Evolutionary conservation across 495 filamentous ascomycete genomes (phyloP), one percentile per base, ranked within the genome.

Genomic region (Penicillium arizonense): DNA sequence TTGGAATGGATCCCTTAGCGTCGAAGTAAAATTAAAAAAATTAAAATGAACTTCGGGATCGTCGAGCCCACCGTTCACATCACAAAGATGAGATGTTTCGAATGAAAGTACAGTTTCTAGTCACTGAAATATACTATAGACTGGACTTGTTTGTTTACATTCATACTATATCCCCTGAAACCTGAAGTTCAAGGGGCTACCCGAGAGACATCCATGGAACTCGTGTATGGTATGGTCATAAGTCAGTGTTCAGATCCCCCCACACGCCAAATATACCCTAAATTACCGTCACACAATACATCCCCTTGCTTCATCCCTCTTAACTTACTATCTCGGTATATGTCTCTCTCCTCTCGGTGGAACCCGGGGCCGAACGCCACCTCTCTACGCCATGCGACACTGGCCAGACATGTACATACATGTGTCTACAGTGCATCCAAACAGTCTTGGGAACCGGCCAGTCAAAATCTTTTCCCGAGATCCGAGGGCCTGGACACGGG

Each of bases 11-110:
- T 47, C 14, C 44, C 16, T 50, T 50, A 50, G 46, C 46, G 34
- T 24, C 46, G 48, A 57, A 56, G 36, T 36, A 52, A 44, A 57
- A 54, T 42, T 26, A 48, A 43, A 5, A 23, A 41, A 52, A 58
- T 46, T 44, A 52, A 57, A 61, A 48, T 53, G 62, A 68, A 65
- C 62, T 64, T 65, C 55, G 57, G 49, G 57, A 63, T 68, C 62
- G 61, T 61, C 59, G 21, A 49, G 47, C 38, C 50, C 50, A 59
- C 53, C 51, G 50, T 57, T 59, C 59, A 49, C 23, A 40, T 20
- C 14, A 40, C 6, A 23, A 40, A 7, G 23, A 18, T 40, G 23
- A 38, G 36, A 26, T 51, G n/a, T 44, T 35, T 20, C 23, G 18
- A 18, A 24, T 24, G 23, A 18, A 18, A 18, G 23, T 24, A 24